Evolutionary conservation across 1,284 basidiomycete species (phyloP), one percentile per base, ranked within the genome.

Genomic region (Ustilago curta): DNA sequence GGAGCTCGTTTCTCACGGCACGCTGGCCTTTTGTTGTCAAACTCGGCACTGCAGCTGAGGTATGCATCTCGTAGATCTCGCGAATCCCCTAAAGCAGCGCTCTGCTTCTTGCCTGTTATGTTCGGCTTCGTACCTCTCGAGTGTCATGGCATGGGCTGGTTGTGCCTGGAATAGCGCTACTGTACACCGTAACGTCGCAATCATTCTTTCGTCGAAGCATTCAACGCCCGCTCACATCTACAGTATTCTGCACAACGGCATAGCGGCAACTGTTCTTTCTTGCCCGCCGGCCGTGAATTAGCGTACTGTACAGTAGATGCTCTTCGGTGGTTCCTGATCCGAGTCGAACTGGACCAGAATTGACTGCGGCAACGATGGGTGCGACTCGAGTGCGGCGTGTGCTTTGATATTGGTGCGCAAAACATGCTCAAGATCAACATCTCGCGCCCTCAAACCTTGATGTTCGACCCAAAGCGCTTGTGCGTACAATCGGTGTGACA

Each of bases 1-100:
- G 45, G 18, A 29, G 27, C 7, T 47, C 45, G 12, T 47, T 12
- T n/a, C 23, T 31, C 25, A 18, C 47, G n/a, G n/a, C 47, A 31
- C 19, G 47, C n/a, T 29, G 3, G 35, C 9, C 35, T 37, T 48
- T 11, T 48, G 27, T 48, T 19, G 9, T 0, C 23, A 48, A 18
- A 8, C 12, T 37, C 16, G 35, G 11, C 35, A 48, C 47, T 27
- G 47, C 47, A 31, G 47, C 47, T 48, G 12, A 37, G 47, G 18
- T 48, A 48, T 48, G 47, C 47, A 48, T 48, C 47, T 31, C n/a
- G 47, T 48, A 48, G 47, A 48, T 48, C 47, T 19, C 47, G 40
- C 40, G 8, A 42, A 2, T 47, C 11, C 27, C 23, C 23, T 25
- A 25, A 27, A 16, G 14, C 19, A n/a, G 23, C 23, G 12, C 12